Conservation (phyloP, 352 stramenopile genomes). For the Blastocystis sp. region DNA sequence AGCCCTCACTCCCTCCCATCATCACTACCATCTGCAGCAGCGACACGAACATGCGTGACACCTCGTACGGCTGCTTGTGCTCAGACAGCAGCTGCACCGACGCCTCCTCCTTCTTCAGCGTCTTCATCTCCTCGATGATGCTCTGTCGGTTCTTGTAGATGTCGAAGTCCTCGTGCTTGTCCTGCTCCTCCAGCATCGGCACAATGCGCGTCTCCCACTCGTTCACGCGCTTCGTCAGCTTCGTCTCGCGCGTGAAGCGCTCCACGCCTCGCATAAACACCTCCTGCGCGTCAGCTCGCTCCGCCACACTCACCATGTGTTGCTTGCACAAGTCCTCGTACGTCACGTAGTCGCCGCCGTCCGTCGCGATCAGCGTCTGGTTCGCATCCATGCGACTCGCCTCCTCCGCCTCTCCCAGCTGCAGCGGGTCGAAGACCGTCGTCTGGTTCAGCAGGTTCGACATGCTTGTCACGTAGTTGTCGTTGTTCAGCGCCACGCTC, state of each 20-base stretch:
- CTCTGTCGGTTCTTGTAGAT: background rate
- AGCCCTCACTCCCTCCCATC: background rate
- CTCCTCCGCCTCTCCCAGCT: conserved; percentile 5
- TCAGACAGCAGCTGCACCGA: background rate
- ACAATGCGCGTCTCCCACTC: conserved; percentile 41
- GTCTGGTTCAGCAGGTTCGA: conserved; percentile 20
- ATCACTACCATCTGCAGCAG: conserved; percentile 18
- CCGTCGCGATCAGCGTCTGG: conserved; percentile 13
- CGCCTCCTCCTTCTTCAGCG: conserved; percentile 2
- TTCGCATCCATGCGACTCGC: conserved; percentile 10
- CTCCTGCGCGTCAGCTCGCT: background rate
- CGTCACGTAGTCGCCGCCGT: conserved; percentile 15
- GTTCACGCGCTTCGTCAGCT: conserved; percentile 34
- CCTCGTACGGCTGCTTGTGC: conserved; percentile 17
- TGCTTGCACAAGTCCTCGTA: conserved; percentile 54
- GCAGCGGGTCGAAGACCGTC: conserved; percentile 33
- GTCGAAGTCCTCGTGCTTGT: conserved; percentile 21
- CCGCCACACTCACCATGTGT: conserved; percentile 6
- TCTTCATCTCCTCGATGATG: conserved; percentile 19
- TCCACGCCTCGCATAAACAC: conserved; percentile 32
- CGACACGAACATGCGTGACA: conserved; percentile 54
- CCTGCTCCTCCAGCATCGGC: conserved; percentile 50
- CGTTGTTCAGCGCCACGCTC: background rate
- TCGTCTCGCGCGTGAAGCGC: conserved; percentile 46
- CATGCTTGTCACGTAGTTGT: conserved; percentile 25